Percentiles rank a stretch among this genome's conserved stretches.
These are phyloP conservation scores for Apiotrichum gracile DNA, from an alignment of 1,284 basidiomycete species.

Conservation along the genomic window DNA sequence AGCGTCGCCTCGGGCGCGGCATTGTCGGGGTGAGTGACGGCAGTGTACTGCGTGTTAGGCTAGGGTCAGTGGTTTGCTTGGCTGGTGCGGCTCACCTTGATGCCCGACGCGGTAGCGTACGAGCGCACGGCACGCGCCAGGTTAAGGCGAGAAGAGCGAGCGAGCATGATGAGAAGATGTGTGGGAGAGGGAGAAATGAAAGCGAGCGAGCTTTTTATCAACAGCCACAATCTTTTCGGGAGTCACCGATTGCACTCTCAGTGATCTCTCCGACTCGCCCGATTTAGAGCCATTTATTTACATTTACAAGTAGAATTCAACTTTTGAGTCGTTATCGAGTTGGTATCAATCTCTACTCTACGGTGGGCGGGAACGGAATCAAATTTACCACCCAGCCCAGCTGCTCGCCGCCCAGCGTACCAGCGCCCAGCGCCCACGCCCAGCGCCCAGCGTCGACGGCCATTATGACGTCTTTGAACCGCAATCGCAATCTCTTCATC, in stretches of 20 bases:
- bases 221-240: neutral
- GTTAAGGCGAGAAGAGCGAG: constrained; percentile 3
- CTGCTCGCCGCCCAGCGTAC: too few relatives aligned
- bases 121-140: constrained; percentile 1
- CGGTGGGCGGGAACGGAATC: too few relatives aligned
- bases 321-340: too few relatives aligned
- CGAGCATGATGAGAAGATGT: neutral
- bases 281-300: too few relatives aligned
- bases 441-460: too few relatives aligned
- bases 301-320: too few relatives aligned
- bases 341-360: too few relatives aligned
- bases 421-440: too few relatives aligned
- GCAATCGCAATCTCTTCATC: neutral
- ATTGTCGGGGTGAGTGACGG: constrained; percentile 53
- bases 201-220: neutral
- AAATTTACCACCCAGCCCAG: too few relatives aligned
- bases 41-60: constrained; percentile 49
- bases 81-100: constrained; percentile 10
- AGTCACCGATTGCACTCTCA: too few relatives aligned
- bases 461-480: neutral
- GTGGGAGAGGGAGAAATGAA: neutral
- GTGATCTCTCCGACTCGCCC: too few relatives aligned
- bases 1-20: constrained; percentile 39
- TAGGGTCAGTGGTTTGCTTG: constrained; percentile 6
- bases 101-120: constrained; percentile 11